Evolutionary conservation across 305 asterid species (phyloP), one percentile per base, ranked within the genome.

Genomic region (Andrographis paniculata): DNA sequence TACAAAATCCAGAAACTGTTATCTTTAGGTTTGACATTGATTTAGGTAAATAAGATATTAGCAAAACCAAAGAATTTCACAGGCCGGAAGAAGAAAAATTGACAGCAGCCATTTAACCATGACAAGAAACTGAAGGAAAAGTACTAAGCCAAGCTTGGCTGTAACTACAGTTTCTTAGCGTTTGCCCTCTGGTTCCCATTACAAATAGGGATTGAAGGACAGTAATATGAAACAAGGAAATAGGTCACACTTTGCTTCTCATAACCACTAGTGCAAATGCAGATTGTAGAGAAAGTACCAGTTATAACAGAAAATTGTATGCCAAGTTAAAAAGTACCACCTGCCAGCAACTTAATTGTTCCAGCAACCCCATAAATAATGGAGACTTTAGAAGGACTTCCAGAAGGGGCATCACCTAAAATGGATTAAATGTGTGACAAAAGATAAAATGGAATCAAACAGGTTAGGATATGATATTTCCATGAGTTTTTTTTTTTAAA

Each of bases 281-380:
- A 24, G 8, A 24, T 24, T 24, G 8, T 24, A 24, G 7, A 16
- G 0, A 14, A 17, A 42, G 22, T 23, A 56, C 20, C 11, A 45
- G 27, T 9, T 35, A 37, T 56, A 13, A 48, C 19, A 45, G 33
- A 59, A 22, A 48, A 37, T 33, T 30, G 41, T 17, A 39, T 48
- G 45, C 58, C 51, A 14, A 20, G 57, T 39, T 45, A 24, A 50
- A 24, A 57, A 31, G 45, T 28, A 59, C 48, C 73, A 91, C 99
- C 99, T 66, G 99, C 79, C 43, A 86, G 86, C 74, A 91, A 71
- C 75, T 87, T 80, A 61, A 91, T 87, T 52, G 91, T 87, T 69
- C 99, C 99, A 53, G 70, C 99, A 24, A 91, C 79, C 48, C 99
- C 99, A 61, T 77, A 81, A 53, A 91, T 74, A 23, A 73, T 80